Percentiles rank a stretch among this genome's conserved stretches.
Evolutionary conservation across 2,329 filamentous ascomycete species (phyloP).

Genomic region (Fusarium begoniae): DNA sequence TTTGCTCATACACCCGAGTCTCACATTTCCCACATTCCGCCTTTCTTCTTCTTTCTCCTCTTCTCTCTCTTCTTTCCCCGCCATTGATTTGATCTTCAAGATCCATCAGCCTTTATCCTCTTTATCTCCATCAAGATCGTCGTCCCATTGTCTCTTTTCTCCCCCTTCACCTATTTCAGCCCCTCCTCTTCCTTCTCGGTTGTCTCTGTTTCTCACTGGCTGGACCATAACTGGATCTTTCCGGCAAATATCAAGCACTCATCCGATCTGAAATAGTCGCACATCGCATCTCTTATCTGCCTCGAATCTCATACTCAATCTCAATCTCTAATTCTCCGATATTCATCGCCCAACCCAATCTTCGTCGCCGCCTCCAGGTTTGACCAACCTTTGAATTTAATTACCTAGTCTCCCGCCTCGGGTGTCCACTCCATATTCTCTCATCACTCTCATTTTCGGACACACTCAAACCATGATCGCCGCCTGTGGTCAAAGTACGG

Average conservation of each 20-base stretch:
- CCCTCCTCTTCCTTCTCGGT: conserved; percentile 23
- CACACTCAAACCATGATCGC: conserved; percentile 14
- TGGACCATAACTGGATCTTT: conserved; percentile 19
- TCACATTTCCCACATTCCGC: background rate
- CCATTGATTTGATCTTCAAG: background rate
- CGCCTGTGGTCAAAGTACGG: conserved; percentile 18
- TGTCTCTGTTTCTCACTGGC: conserved; percentile 30
- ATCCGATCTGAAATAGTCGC: conserved; percentile 28
- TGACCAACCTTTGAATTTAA: background rate
- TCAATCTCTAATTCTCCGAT: conserved; percentile 5
- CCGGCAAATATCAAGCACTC: conserved; percentile 35
- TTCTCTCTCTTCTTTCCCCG: background rate
- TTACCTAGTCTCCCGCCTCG: background rate
- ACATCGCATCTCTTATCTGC: conserved; percentile 15
- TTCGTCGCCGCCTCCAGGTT: background rate
- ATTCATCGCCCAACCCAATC: background rate
- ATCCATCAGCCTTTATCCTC: background rate
- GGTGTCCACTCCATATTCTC: background rate
- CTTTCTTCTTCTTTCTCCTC: background rate
- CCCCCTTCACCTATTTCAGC: conserved; percentile 5
- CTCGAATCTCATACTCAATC: conserved; percentile 3
- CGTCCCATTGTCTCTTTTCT: background rate
- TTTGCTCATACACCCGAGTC: conserved; percentile 13
- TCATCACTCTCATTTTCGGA: background rate
- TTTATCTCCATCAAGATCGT: background rate